Conservation (phyloP, 2,329 filamentous ascomycete species). For the Arthroderma uncinatum region DNA sequence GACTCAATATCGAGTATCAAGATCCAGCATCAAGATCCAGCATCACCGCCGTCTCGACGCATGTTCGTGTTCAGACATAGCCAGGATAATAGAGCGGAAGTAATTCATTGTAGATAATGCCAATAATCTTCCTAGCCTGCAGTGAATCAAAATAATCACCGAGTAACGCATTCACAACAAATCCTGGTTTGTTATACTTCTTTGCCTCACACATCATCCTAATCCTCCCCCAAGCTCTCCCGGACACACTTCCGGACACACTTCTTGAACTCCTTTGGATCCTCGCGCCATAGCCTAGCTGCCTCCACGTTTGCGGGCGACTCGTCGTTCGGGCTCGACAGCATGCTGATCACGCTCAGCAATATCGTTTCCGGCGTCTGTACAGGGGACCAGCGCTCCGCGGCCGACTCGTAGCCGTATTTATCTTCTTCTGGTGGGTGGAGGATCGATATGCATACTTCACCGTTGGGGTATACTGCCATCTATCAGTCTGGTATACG, state of each 20-base stretch:
- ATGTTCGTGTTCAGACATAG: too few relatives aligned
- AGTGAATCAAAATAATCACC: neutral
- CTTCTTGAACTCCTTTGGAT: slow-evolving; percentile 65
- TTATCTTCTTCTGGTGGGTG: slow-evolving; percentile 91
- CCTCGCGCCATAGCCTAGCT: slow-evolving; percentile 74
- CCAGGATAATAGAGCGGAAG: too few relatives aligned
- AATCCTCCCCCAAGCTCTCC: slow-evolving; percentile 67
- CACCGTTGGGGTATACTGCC: slow-evolving; percentile 66
- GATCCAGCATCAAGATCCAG: too few relatives aligned
- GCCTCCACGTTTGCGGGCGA: slow-evolving; percentile 92
- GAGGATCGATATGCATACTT: slow-evolving; percentile 93
- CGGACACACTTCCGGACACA: slow-evolving; percentile 66
- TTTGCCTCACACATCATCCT: neutral
- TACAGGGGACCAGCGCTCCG: slow-evolving; percentile 88
- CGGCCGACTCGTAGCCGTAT: slow-evolving; percentile 81
- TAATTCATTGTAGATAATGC: too few relatives aligned
- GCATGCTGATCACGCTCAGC: slow-evolving; percentile 80
- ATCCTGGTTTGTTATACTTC: neutral
- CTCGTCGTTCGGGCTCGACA: slow-evolving; percentile 88
- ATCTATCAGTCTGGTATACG: too few relatives aligned
- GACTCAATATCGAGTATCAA: too few relatives aligned
- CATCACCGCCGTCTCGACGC: too few relatives aligned
- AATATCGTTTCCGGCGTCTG: slow-evolving; percentile 93
- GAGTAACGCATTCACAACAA: neutral
- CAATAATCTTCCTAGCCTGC: too few relatives aligned